Base-by-base conservation (phyloP, 441 rosid species). In the Gossypium davidsonii region DNA sequence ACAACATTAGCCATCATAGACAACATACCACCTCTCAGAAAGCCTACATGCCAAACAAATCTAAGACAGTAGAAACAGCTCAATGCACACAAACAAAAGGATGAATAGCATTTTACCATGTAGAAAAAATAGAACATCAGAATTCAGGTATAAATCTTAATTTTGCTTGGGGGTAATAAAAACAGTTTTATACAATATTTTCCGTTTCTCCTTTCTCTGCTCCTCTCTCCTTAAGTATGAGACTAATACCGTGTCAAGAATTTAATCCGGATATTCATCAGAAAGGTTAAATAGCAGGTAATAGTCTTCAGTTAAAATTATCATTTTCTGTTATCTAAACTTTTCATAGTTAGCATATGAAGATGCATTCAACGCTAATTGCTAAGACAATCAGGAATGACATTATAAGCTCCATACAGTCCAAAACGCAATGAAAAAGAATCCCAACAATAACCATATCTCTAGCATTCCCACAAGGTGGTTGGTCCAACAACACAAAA, bases 351-450 rank as follows among this genome's bases (percentile, higher is more conserved):
- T 34, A 62, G 67, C n/a, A 17, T 17, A 62, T 62, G 67, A 62
- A 34, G n/a, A 62, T 6, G 49, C 25, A 37, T 37, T 65, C 37
- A 12, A 21, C 48, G 37, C 20, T 65, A 21, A 46, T 44, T 65
- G 55, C 20, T 2, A 66, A n/a, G n/a, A 20, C 57, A 46, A 56
- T 46, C 34, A 66, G 55, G 70, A 23, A 66, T 5, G n/a, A 4
- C 37, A 46, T 44, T 21, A 66, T 46, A 66, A 21, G 9, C 21
- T 46, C 56, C 55, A 65, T 21, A 48, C 18, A 46, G 39, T 21
- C 51, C 26, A 26, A 67, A 67, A 67, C n/a, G 48, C 21, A 48
- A 67, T 11, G 71, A 67, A 67, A 25, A 31, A 67, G 14, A 67
- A 25, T 66, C 42, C 39, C 39, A 66, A 14, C 20, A 25, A 34